phyloP scores from a whole-genome alignment of 305 asterid genomes.

The Withania somnifera region DNA sequence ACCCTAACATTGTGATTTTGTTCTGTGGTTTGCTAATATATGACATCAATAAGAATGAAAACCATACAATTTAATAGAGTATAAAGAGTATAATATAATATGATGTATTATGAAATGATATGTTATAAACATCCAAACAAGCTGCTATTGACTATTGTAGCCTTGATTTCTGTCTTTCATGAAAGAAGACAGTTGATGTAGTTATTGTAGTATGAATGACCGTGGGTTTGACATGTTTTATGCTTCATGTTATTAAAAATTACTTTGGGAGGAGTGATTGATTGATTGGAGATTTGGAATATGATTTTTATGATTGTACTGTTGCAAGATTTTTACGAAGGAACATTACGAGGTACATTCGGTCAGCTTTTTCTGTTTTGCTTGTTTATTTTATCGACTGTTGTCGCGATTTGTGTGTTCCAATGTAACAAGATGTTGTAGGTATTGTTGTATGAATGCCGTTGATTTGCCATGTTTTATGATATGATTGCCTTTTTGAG shows the following conservation, averaged over 20 bases:
- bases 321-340: background rate
- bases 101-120: no score
- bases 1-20: no score
- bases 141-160: background rate
- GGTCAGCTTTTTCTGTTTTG: background rate
- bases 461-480: background rate
- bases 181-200: background rate
- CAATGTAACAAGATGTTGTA: background rate
- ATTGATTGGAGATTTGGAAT: no score
- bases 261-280: no score
- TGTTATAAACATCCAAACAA: no score
- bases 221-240: background rate
- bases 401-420: background rate
- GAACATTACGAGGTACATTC: constrained; percentile 66
- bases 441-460: background rate
- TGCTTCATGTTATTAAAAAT: no score
- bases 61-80: no score
- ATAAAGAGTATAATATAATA: no score
- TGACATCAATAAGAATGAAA: no score
- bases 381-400: background rate
- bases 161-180: background rate
- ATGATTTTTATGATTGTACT: no score
- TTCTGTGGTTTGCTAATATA: no score
- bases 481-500: background rate
- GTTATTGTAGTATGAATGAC: background rate